Conservation (phyloP, 1,139 yeast genomes). For the Debaryomyces sp. region DNA sequence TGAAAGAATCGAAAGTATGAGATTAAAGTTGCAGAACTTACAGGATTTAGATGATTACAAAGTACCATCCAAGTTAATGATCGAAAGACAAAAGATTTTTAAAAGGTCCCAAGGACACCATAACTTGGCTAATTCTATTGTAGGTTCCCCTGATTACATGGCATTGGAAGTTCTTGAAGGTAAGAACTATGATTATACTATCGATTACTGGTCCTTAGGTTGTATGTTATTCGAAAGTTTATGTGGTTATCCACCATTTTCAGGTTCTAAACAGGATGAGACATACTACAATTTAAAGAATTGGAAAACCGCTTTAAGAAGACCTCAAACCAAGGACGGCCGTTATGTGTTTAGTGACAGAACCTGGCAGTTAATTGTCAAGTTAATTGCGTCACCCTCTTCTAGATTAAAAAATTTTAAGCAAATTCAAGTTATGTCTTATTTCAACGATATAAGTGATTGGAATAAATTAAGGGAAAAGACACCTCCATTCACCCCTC, state of each 20-base stretch:
- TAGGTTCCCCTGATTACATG: slow-evolving; percentile 99
- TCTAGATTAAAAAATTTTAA: slow-evolving; percentile 75
- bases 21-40: slow-evolving; percentile 78
- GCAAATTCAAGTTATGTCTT: slow-evolving; percentile 77
- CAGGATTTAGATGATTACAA: slow-evolving; percentile 68
- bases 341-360: slow-evolving; percentile 92
- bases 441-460: slow-evolving; percentile 75
- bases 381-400: slow-evolving; percentile 77
- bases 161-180: slow-evolving; percentile 97
- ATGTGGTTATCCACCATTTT: slow-evolving; percentile 96
- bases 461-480: slow-evolving; percentile 71
- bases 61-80: slow-evolving; percentile 74
- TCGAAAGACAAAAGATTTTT: slow-evolving; percentile 85
- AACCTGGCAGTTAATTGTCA: slow-evolving; percentile 88
- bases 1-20: slow-evolving; percentile 93
- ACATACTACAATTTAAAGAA: slow-evolving; percentile 91
- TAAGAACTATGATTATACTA: slow-evolving; percentile 89
- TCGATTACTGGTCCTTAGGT: slow-evolving; percentile 98
- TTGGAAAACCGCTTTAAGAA: slow-evolving; percentile 84
- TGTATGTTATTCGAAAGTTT: slow-evolving; percentile 91
- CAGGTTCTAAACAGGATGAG: slow-evolving; percentile 92
- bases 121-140: slow-evolving; percentile 91
- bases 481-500: slow-evolving; percentile 95
- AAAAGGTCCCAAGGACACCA: slow-evolving; percentile 65
- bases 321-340: slow-evolving; percentile 94